Evolutionary conservation across 352 stramenopile species (phyloP).

Genomic region (Phytopythium delawarense): DNA sequence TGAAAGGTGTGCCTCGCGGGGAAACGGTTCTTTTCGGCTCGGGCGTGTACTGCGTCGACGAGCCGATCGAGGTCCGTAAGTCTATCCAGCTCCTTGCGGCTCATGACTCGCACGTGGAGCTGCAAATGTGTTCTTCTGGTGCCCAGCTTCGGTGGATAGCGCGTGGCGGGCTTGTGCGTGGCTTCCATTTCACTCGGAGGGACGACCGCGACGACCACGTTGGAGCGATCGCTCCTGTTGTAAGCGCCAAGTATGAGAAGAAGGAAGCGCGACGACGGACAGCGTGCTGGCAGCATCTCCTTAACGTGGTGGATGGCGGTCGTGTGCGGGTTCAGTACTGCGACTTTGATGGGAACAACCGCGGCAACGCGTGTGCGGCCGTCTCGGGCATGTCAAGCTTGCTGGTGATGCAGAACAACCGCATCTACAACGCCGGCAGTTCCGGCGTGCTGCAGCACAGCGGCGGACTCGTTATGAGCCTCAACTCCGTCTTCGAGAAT

Average conservation of each 20-base stretch:
- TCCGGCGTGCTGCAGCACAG: slow-evolving; percentile 55
- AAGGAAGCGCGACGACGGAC: slow-evolving; percentile 13
- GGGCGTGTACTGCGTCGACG: slow-evolving; percentile 57
- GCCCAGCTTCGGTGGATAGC: slow-evolving; percentile 58
- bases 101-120: slow-evolving; percentile 56
- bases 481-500: slow-evolving; percentile 55
- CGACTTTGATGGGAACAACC: slow-evolving; percentile 59
- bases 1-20: slow-evolving; percentile 24
- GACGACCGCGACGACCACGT: slow-evolving; percentile 16
- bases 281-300: slow-evolving; percentile 58
- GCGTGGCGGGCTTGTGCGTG: slow-evolving; percentile 52
- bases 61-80: slow-evolving; percentile 40
- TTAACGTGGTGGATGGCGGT: slow-evolving; percentile 41
- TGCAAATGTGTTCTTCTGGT: slow-evolving; percentile 49
- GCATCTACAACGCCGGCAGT: slow-evolving; percentile 48
- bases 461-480: slow-evolving; percentile 52
- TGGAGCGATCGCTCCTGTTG: not conserved
- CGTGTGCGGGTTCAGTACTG: slow-evolving; percentile 54
- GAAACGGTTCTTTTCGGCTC: slow-evolving; percentile 65
- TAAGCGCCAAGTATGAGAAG: not conserved
- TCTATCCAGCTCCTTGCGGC: slow-evolving; percentile 45
- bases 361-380: slow-evolving; percentile 60
- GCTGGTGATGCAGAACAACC: slow-evolving; percentile 54
- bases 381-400: slow-evolving; percentile 42
- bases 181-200: slow-evolving; percentile 54